Conservation (phyloP, 2,329 filamentous ascomycete genomes). For the Botrytis fabae region DNA sequence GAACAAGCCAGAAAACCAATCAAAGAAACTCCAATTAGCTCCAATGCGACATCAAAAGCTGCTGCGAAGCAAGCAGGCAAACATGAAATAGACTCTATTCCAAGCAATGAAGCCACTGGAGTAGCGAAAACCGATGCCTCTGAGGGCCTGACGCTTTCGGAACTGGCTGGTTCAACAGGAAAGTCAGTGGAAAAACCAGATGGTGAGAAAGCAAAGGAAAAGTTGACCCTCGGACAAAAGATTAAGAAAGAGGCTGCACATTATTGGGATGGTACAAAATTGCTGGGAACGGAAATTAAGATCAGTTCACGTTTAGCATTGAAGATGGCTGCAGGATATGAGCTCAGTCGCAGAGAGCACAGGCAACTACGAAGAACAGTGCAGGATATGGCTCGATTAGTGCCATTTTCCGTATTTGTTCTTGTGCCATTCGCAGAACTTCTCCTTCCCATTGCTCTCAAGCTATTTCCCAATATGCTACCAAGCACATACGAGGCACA, state of each 20-base stretch:
- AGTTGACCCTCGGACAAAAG: constrained; percentile 85
- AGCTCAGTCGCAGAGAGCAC: constrained; percentile 90
- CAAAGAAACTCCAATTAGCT: constrained; percentile 40
- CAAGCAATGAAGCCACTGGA: constrained; percentile 34
- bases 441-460: constrained; percentile 85
- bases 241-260: constrained; percentile 92
- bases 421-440: constrained; percentile 96
- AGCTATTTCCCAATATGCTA: constrained; percentile 94
- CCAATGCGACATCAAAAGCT: constrained; percentile 36
- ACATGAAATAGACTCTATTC: constrained; percentile 35
- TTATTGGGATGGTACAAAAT: constrained; percentile 98
- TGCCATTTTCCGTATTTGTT: constrained; percentile 95
- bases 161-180: constrained; percentile 65
- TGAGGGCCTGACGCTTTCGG: constrained; percentile 48
- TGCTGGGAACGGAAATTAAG: constrained; percentile 85
- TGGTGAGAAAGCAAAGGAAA: constrained; percentile 72
- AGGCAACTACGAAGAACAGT: constrained; percentile 91
- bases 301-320: constrained; percentile 89
- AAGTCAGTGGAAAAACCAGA: constrained; percentile 62
- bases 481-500: constrained; percentile 96
- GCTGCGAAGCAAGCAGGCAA: constrained; percentile 32
- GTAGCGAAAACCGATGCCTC: constrained; percentile 40
- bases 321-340: constrained; percentile 98
- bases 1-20: constrained; percentile 68
- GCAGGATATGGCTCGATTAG: constrained; percentile 85